These are phyloP conservation scores for Candida arabinofermentans DNA, from an alignment of 805 yeast species.

Conservation along the genomic window DNA sequence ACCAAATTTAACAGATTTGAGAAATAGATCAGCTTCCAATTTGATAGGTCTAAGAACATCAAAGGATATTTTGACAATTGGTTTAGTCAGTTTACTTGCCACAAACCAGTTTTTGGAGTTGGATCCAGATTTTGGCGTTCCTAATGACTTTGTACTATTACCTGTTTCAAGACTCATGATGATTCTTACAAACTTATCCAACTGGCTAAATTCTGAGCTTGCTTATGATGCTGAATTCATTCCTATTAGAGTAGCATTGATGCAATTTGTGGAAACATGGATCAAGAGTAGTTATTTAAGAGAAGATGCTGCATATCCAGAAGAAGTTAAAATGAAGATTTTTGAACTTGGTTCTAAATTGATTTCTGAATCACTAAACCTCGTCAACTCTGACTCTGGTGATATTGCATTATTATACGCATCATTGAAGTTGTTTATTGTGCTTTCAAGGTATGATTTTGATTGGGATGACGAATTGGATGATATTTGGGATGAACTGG, in stretches of 20 bases:
- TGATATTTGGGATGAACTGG: constrained; percentile 38
- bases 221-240: constrained; percentile 56
- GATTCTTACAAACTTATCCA: constrained; percentile 49
- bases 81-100: constrained; percentile 44
- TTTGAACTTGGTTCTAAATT: constrained; percentile 36
- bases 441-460: constrained; percentile 26
- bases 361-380: constrained; percentile 41
- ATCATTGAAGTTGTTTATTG: constrained; percentile 41
- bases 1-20: constrained; percentile 42
- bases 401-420: constrained; percentile 40
- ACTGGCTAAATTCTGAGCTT: constrained; percentile 60
- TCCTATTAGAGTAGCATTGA: constrained; percentile 46
- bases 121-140: constrained; percentile 26
- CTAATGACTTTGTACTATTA: constrained; percentile 36
- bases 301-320: constrained; percentile 27
- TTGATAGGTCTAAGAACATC: constrained; percentile 47
- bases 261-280: constrained; percentile 36
- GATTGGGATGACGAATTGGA: constrained; percentile 31
- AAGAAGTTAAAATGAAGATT: constrained; percentile 27
- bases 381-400: constrained; percentile 25
- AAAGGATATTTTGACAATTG: constrained; percentile 37
- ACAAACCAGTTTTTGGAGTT: constrained; percentile 40
- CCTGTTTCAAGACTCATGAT: constrained; percentile 63
- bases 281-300: constrained; percentile 28
- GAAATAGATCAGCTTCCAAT: constrained; percentile 64